Evolutionary conservation across 441 rosid genomes (phyloP), one percentile per base, ranked within the genome.

Genomic region (Arabidopsis lyrata): DNA sequence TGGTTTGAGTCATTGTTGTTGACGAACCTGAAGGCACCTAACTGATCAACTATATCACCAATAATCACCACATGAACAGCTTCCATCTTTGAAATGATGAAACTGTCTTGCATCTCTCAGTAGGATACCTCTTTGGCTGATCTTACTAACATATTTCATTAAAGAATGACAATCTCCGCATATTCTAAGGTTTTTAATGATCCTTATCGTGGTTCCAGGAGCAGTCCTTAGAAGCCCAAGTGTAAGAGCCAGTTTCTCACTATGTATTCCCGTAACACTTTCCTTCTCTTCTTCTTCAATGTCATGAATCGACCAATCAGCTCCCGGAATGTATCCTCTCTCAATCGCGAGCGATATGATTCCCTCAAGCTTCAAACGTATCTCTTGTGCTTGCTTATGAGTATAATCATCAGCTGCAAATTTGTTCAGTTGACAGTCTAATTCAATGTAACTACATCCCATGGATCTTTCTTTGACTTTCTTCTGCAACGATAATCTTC

Each of bases 251-350:
- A 89, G 62, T 79, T 85, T 89, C 77, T 89, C 92, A 71, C 90
- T 81, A 53, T 87, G 93, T 73, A 75, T 77, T 79, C 89, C 87
- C 9, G 79, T 68, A 27, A 82, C 81, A 52, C 70, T 82, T 79
- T 88, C 96, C 66, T 85, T 86, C 55, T 88, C 93, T 76, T 90
- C 95, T 78, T 82, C 88, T 81, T 88, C 89, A 63, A 85, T 85
- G 59, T 86, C 80, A 79, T 85, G 88, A 63, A 85, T 80, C n/a
- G 78, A 86, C 83, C 83, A 83, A 63, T 83, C 92, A 42, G 83
- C 81, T 76, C 84, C 88, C 55, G 86, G 89, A 77, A 55, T 67
- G 74, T 88, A 87, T 53, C 93, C 96, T 29, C 41, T 81, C 72
- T 60, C 70, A 59, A 57, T 73, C 41, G 87, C 85, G 18, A 76